Evolutionary conservation across 2,329 filamentous ascomycete species (phyloP).

Genomic region (Hypoxylon sp.): DNA sequence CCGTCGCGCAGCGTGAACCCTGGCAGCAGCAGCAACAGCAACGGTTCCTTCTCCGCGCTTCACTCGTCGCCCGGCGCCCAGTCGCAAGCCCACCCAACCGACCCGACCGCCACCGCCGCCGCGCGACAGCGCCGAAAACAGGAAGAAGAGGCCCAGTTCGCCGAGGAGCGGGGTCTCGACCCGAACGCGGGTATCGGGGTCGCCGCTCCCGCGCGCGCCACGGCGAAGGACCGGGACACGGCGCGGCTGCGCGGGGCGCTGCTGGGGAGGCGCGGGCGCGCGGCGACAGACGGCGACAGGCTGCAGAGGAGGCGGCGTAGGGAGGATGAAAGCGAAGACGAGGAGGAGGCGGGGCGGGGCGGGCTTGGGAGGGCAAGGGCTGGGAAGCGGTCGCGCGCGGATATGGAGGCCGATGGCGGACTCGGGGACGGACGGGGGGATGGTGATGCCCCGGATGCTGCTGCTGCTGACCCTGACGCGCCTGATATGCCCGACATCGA

Average conservation of each 20-base stretch:
- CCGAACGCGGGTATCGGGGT: conserved; percentile 41
- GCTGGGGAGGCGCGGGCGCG: conserved; percentile 34
- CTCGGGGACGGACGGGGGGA: background rate
- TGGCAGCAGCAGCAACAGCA: background rate
- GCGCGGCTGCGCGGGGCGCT: conserved; percentile 36
- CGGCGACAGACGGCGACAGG: background rate
- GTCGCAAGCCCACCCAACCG: background rate
- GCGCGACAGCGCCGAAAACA: background rate
- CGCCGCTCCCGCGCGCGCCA: background rate
- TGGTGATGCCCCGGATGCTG: background rate
- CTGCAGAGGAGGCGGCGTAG: conserved; percentile 25
- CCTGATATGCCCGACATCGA: background rate
- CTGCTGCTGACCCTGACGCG: background rate
- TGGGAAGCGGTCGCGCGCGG: conserved; percentile 19
- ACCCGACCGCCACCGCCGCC: no score
- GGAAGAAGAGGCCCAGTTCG: conserved; percentile 35
- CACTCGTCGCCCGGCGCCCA: background rate
- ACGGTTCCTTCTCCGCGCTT: conserved; percentile 30
- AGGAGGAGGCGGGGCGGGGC: conserved; percentile 45
- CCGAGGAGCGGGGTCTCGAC: conserved; percentile 37
- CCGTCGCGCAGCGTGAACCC: conserved; percentile 18
- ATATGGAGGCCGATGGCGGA: conserved; percentile 4
- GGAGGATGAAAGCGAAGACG: conserved; percentile 40
- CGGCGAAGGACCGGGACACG: conserved; percentile 33
- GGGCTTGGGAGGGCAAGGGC: conserved; percentile 43